phyloP scores from a whole-genome alignment of 768 basidiomycete species.

The Boletus rex-veris region DNA sequence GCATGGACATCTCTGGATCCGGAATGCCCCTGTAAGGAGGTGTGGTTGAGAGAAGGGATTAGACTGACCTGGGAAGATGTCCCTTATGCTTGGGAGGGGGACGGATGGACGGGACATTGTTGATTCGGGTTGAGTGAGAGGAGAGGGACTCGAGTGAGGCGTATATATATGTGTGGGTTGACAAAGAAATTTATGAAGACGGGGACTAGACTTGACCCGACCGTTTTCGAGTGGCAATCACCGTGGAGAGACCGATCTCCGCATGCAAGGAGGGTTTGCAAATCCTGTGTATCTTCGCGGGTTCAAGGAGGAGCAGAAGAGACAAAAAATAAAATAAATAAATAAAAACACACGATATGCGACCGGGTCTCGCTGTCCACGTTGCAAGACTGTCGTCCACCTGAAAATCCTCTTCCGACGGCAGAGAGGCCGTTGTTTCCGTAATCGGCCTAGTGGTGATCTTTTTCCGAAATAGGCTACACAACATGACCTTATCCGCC shows the following conservation, averaged over 20 bases:
- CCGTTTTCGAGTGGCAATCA: slow-evolving; percentile 26
- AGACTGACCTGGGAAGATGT: slow-evolving; percentile 52
- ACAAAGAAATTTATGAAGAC: neutral
- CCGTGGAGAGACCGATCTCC: slow-evolving; percentile 23
- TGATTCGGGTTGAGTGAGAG: neutral
- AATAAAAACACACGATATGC: too few species aligned
- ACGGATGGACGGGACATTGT: slow-evolving; percentile 27
- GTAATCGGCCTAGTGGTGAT: slow-evolving; percentile 28
- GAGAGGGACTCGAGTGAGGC: neutral
- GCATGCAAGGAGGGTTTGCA: slow-evolving; percentile 10
- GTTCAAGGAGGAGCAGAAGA: neutral
- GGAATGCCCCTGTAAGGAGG: slow-evolving; percentile 8
- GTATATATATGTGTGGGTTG: slow-evolving; percentile 14
- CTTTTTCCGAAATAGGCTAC: slow-evolving; percentile 24
- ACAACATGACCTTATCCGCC: slow-evolving; percentile 33
- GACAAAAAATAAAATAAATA: neutral
- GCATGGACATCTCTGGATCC: slow-evolving; percentile 23
- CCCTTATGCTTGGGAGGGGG: slow-evolving; percentile 48
- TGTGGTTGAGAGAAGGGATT: neutral
- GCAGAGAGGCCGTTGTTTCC: slow-evolving; percentile 7
- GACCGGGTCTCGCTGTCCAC: neutral
- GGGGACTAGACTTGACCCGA: slow-evolving; percentile 8
- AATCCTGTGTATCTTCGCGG: slow-evolving; percentile 24
- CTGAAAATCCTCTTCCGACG: slow-evolving; percentile 7
- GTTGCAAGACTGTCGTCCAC: neutral